A percentile compares a stretch with the other conserved stretches of the same genome.
These are phyloP conservation scores for Fusarium camptoceras DNA, from an alignment of 2,329 filamentous ascomycete genomes.

Conservation along the genomic window DNA sequence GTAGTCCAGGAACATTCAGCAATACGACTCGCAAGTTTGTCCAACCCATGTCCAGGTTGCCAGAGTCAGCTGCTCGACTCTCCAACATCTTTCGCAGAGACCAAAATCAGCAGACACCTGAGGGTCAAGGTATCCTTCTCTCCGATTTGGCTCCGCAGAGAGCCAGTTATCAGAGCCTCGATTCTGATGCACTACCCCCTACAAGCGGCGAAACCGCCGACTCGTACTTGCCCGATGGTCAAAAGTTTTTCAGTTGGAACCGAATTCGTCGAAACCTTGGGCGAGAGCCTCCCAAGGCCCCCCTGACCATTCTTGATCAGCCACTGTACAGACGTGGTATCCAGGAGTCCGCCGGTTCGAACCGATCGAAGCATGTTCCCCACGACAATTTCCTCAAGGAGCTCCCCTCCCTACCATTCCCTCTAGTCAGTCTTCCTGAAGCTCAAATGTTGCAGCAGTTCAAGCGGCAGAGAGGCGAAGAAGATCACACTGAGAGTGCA, in stretches of 20 bases:
- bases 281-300: conserved; percentile 39
- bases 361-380: conserved; percentile 29
- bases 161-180: conserved; percentile 50
- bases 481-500: conserved; percentile 52
- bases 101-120: conserved; percentile 1
- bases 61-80: conserved; percentile 44
- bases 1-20: conserved; percentile 16
- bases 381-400: conserved; percentile 42
- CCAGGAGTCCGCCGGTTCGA: conserved; percentile 9
- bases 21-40: conserved; percentile 42
- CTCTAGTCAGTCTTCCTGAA: conserved; percentile 54
- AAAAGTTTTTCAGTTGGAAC: conserved; percentile 44
- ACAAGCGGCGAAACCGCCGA: neutral
- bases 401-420: conserved; percentile 51
- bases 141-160: conserved; percentile 43
- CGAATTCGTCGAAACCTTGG: conserved; percentile 43
- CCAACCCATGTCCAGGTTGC: conserved; percentile 37
- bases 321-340: conserved; percentile 38
- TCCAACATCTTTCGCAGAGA: conserved; percentile 45
- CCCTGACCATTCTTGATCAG: conserved; percentile 42
- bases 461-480: conserved; percentile 51
- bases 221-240: neutral
- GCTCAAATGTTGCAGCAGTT: conserved; percentile 52
- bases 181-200: conserved; percentile 40
- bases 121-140: conserved; percentile 22